A percentile compares a stretch with the other conserved stretches of the same genome.
Conservation (phyloP, 768 basidiomycete species). For the Artomyces pyxidatus region DNA sequence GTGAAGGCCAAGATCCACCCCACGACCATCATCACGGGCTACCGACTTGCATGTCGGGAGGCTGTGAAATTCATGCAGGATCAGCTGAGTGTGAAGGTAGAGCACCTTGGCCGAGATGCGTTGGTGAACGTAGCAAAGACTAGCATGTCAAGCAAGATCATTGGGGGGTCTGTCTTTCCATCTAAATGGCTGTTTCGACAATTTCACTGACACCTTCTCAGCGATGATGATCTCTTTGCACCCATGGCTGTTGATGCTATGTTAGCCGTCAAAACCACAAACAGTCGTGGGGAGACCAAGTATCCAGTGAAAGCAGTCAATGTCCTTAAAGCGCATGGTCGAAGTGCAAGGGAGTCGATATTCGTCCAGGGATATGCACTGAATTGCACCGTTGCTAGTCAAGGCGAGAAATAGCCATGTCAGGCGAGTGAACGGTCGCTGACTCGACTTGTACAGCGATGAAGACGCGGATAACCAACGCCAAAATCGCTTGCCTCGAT, state of each 20-base stretch:
- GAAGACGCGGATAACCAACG: constrained; percentile 89
- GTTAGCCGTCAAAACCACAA: constrained; percentile 93
- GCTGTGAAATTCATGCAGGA: constrained; percentile 98
- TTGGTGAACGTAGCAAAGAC: constrained; percentile 96
- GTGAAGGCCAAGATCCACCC: constrained; percentile 98
- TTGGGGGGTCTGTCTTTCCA: constrained; percentile 77
- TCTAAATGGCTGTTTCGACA: neutral
- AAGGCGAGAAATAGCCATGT: too few species aligned
- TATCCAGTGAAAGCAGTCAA: constrained; percentile 99
- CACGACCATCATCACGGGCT: constrained; percentile 98
- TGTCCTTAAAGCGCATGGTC: constrained; percentile 94
- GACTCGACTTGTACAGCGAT: constrained; percentile 56
- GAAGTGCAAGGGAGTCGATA: constrained; percentile 89
- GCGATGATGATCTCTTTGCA: constrained; percentile 96
- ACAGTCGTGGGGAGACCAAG: constrained; percentile 90
- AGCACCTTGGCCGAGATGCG: constrained; percentile 84
- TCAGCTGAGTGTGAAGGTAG: constrained; percentile 91
- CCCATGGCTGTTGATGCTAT: constrained; percentile 99
- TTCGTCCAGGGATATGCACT: constrained; percentile 95
- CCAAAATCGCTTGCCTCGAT: constrained; percentile 97
- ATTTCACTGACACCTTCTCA: constrained; percentile 24
- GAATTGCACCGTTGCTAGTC: constrained; percentile 97
- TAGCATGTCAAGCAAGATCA: constrained; percentile 98
- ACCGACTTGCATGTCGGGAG: constrained; percentile 92
- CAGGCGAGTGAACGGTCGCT: too few species aligned